These are phyloP conservation scores for Rhynchosporium agropyri DNA, from an alignment of 2,329 filamentous ascomycete genomes.

Conservation along the genomic window DNA sequence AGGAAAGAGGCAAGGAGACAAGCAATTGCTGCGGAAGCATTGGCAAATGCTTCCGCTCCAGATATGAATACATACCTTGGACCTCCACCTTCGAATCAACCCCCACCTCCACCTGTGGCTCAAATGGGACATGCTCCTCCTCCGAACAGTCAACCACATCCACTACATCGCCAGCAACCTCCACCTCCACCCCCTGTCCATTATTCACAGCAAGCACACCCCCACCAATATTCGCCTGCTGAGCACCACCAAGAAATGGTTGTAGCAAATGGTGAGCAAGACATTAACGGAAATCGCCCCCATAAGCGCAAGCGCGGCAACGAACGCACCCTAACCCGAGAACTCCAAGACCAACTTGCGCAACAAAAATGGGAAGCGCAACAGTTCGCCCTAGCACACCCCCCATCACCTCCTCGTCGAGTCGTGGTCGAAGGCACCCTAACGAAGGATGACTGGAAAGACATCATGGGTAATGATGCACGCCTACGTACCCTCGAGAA, in stretches of 20 bases:
- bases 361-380: slow-evolving; percentile 34
- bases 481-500: slow-evolving; percentile 39
- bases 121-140: too few species aligned
- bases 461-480: slow-evolving; percentile 42
- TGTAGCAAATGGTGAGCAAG: slow-evolving; percentile 32
- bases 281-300: slow-evolving; percentile 38
- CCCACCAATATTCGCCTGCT: slow-evolving; percentile 22
- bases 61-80: slow-evolving; percentile 26
- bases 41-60: slow-evolving; percentile 27
- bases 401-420: slow-evolving; percentile 36
- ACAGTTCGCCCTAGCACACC: slow-evolving; percentile 30
- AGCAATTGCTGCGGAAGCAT: slow-evolving; percentile 39
- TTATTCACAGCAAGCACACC: slow-evolving; percentile 23
- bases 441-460: slow-evolving; percentile 42
- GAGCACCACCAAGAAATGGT: slow-evolving; percentile 32
- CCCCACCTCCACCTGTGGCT: neutral
- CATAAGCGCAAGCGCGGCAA: slow-evolving; percentile 37
- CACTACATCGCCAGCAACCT: slow-evolving; percentile 27
- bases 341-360: slow-evolving; percentile 36
- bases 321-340: slow-evolving; percentile 34
- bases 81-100: slow-evolving; percentile 19
- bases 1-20: slow-evolving; percentile 41
- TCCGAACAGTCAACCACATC: slow-evolving; percentile 10
- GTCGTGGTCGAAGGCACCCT: slow-evolving; percentile 41
- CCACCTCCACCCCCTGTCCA: slow-evolving; percentile 12